Evolutionary conservation across 1,284 basidiomycete species (phyloP).

Genomic region (Tylopilus orsonianus): DNA sequence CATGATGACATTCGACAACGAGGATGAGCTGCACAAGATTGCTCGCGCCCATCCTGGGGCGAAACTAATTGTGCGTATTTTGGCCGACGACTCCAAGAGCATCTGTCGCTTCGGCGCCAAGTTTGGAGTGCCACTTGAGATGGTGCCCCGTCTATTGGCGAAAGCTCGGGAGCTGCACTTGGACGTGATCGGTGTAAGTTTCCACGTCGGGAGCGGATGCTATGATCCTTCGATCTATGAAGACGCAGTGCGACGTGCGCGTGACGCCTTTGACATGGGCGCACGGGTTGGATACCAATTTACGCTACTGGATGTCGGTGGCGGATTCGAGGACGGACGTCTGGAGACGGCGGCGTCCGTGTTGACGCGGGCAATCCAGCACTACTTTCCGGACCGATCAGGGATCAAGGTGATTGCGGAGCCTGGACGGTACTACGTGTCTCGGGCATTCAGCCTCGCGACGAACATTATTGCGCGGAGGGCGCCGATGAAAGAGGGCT

Average conservation of each 20-base stretch:
- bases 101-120: conserved; percentile 94
- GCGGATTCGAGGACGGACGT: conserved; percentile 90
- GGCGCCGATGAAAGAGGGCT: conserved; percentile 44
- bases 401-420: conserved; percentile 90
- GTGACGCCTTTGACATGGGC: conserved; percentile 87
- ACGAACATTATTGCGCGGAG: conserved; percentile 93
- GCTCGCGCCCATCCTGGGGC: conserved; percentile 80
- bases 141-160: conserved; percentile 78
- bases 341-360: conserved; percentile 83
- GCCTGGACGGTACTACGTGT: conserved; percentile 94
- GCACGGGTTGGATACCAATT: conserved; percentile 81
- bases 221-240: conserved; percentile 90
- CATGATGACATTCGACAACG: conserved; percentile 98
- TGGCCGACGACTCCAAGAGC: conserved; percentile 96
- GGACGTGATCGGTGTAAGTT: conserved; percentile 92
- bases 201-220: conserved; percentile 98
- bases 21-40: conserved; percentile 95
- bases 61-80: conserved; percentile 90
- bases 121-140: conserved; percentile 89
- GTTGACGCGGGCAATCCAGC: conserved; percentile 71
- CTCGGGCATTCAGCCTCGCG: conserved; percentile 90
- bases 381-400: conserved; percentile 82
- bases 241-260: conserved; percentile 87
- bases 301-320: conserved; percentile 88
- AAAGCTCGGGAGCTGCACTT: conserved; percentile 82